These are phyloP conservation scores for Aspergillus brunneoviolaceus DNA, from an alignment of 2,329 filamentous ascomycete species.

Conservation along the genomic window DNA sequence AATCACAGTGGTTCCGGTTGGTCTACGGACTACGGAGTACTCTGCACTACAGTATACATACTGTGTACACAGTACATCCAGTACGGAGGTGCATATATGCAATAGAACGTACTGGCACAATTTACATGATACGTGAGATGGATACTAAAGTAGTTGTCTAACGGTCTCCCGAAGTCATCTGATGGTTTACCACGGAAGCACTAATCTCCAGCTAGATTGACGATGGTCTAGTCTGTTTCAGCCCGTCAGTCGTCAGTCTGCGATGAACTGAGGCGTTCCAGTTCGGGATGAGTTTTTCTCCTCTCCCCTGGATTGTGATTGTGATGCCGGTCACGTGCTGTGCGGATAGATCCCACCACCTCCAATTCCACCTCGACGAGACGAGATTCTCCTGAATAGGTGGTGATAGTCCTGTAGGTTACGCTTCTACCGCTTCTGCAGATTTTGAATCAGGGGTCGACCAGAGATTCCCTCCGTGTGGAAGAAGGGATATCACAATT, in stretches of 20 bases:
- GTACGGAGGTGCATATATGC: no score
- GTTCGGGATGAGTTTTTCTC: neutral
- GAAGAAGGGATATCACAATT: neutral
- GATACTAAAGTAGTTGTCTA: no score
- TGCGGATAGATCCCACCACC: neutral
- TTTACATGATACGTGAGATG: no score
- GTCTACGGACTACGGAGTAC: no score
- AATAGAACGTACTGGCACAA: no score
- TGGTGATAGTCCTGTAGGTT: no score
- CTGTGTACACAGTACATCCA: no score
- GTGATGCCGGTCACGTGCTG: neutral
- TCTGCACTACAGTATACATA: no score
- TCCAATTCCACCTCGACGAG: neutral
- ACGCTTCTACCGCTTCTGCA: neutral
- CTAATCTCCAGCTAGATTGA: no score
- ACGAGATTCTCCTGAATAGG: neutral
- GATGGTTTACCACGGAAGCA: no score
- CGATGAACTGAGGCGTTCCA: neutral
- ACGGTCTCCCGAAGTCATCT: no score
- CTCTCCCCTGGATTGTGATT: neutral
- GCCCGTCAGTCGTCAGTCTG: neutral
- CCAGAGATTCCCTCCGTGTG: neutral
- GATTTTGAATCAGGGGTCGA: neutral
- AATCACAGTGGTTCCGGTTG: no score
- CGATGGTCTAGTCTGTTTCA: neutral